A percentile compares a stretch with the other conserved stretches of the same genome.
phyloP scores from a whole-genome alignment of 2,329 filamentous ascomycete genomes.

The Elsinoe australis region DNA sequence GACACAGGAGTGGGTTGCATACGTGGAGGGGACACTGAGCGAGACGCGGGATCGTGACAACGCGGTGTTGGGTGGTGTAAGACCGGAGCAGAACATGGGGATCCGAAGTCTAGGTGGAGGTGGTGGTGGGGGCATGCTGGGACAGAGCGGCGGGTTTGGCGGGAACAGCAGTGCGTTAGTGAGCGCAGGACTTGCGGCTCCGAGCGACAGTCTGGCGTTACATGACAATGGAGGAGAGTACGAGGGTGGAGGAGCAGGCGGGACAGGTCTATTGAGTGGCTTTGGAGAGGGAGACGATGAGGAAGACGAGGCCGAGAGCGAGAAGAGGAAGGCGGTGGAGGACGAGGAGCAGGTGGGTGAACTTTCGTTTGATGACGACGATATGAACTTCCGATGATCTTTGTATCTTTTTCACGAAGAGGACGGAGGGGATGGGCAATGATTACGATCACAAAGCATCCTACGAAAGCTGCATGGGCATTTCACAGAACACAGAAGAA shows the following conservation, averaged over 20 bases:
- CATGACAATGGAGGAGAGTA: slow-evolving; percentile 30
- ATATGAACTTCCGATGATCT: slow-evolving; percentile 52
- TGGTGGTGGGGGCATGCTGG: slow-evolving; percentile 29
- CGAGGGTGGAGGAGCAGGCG: slow-evolving; percentile 30
- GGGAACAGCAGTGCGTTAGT: slow-evolving; percentile 55
- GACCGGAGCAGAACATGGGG: slow-evolving; percentile 80
- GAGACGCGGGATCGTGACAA: slow-evolving; percentile 95
- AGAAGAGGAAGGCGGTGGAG: slow-evolving; percentile 39
- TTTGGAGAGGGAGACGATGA: slow-evolving; percentile 97
- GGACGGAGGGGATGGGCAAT: neutral
- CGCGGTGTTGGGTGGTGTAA: slow-evolving; percentile 90
- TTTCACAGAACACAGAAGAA: neutral
- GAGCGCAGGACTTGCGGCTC: slow-evolving; percentile 70
- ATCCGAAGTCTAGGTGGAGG: slow-evolving; percentile 47
- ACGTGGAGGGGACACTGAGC: slow-evolving; percentile 85
- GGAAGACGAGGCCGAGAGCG: slow-evolving; percentile 65
- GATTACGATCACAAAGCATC: slow-evolving; percentile 17
- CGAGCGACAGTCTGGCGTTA: slow-evolving; percentile 30
- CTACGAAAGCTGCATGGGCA: too few relatives aligned
- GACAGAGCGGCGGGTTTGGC: slow-evolving; percentile 44
- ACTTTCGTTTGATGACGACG: slow-evolving; percentile 54
- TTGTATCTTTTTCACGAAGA: too few relatives aligned
- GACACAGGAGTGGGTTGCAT: slow-evolving; percentile 84
- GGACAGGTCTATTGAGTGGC: slow-evolving; percentile 54
- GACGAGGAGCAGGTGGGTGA: slow-evolving; percentile 61